Base-by-base conservation (phyloP, 2,329 filamentous ascomycete genomes). In the Sarocladiaceae sp. region DNA sequence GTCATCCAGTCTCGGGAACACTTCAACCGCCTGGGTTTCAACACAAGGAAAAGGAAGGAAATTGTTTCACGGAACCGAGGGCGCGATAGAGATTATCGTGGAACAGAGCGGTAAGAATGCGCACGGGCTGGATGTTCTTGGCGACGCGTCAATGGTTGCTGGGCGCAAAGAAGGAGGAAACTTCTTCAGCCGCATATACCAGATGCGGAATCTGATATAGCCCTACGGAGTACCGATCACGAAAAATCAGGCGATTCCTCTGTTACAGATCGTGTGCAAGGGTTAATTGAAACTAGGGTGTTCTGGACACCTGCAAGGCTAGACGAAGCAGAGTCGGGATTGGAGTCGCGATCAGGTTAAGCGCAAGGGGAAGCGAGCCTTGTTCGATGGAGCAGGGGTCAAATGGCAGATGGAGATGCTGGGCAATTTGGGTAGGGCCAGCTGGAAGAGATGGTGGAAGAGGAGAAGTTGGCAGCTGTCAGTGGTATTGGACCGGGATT, bases 381-480 rank as follows among this genome's bases (percentile, higher is more conserved):
- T 22, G 37, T 12, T 40, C 17, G 37, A 23, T 4, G 37, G 37
- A 17, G 11, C 35, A 37, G 10, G 35, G 35, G 11, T 37, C 35
- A n/a, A n/a, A n/a, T n/a, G n/a, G n/a, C n/a, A n/a, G n/a, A n/a
- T n/a, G n/a, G n/a, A n/a, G n/a, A n/a, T n/a, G n/a, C n/a, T n/a
- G n/a, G n/a, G n/a, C n/a, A n/a, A n/a, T n/a, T n/a, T n/a, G n/a
- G n/a, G n/a, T n/a, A n/a, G n/a, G n/a, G n/a, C n/a, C n/a, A n/a
- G n/a, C n/a, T n/a, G n/a, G 37, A 40, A 17, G 18, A 17, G 35
- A 37, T 22, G 6, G 40, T 11, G 23, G 25, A 25, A 46, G 23
- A 29, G 23, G 23, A 29, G 5, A 20, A 46, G 40, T 46, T 46
- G 40, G 40, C 40, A 46, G 40, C 40, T 46, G 40, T 46, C 40